A percentile compares a stretch with the other conserved stretches of the same genome.
phyloP scores from a whole-genome alignment of 2,329 filamentous ascomycete genomes.

The Raffaelea deltoideospora region DNA sequence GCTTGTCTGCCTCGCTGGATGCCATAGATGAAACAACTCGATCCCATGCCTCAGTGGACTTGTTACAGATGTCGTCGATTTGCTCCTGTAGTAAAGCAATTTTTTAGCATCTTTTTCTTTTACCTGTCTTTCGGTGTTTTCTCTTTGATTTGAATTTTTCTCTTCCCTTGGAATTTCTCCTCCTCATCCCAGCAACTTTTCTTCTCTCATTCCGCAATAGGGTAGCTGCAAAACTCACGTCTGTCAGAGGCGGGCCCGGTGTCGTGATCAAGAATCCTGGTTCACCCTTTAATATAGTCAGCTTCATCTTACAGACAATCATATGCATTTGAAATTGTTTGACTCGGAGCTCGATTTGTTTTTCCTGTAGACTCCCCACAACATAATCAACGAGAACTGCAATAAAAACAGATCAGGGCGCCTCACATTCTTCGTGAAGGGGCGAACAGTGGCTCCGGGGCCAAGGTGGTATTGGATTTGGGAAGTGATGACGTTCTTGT shows the following conservation, averaged over 20 bases:
- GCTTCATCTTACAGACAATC: constrained; percentile 1
- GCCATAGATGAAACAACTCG: constrained; percentile 33
- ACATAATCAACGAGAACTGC: background rate
- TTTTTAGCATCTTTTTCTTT: no score
- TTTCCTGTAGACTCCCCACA: constrained; percentile 9
- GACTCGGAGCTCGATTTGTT: no score
- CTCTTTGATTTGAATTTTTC: no score
- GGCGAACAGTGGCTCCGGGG: constrained; percentile 39
- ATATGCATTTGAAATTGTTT: no score
- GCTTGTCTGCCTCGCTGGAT: constrained; percentile 26
- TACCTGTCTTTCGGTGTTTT: no score
- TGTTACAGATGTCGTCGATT: constrained; percentile 46
- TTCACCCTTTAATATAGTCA: constrained; percentile 30
- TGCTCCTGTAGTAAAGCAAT: constrained; percentile 35
- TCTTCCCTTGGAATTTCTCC: no score
- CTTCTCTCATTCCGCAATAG: background rate
- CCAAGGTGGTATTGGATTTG: constrained; percentile 44
- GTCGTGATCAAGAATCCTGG: constrained; percentile 46
- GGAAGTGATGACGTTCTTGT: constrained; percentile 43
- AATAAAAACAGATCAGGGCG: no score
- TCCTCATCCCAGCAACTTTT: no score
- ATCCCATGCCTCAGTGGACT: constrained; percentile 44
- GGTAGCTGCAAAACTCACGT: constrained; percentile 26
- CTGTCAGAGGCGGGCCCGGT: constrained; percentile 40
- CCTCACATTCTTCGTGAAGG: constrained; percentile 38